Percentiles rank a stretch among this genome's conserved stretches.
These are phyloP conservation scores for Flagelloscypha sp. DNA, from an alignment of 768 basidiomycete species.

Conservation along the genomic window DNA sequence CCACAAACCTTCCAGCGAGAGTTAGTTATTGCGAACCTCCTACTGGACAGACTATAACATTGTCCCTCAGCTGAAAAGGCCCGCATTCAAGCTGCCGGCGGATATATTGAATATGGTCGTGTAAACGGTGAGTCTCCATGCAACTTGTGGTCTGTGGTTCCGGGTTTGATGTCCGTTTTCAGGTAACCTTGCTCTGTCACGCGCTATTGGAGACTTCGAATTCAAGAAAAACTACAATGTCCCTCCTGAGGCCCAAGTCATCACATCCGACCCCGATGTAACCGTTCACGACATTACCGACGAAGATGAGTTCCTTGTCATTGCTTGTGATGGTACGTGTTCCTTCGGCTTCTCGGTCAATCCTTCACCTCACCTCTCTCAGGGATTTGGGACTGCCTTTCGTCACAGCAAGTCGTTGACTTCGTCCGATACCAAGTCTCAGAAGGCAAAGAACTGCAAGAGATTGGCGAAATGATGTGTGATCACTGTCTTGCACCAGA, in stretches of 20 bases:
- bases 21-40: no score
- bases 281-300: conserved; percentile 69
- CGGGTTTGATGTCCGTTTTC: no score
- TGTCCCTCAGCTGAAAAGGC: conserved; percentile 59
- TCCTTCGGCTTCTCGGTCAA: background rate
- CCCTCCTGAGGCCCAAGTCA: conserved; percentile 83
- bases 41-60: conserved; percentile 7
- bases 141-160: no score
- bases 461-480: conserved; percentile 86
- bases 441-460: conserved; percentile 66
- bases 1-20: conserved; percentile 87
- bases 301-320: conserved; percentile 94
- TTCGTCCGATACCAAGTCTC: conserved; percentile 77
- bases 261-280: conserved; percentile 91
- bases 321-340: conserved; percentile 89
- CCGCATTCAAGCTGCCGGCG: conserved; percentile 85
- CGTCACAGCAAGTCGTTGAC: conserved; percentile 88
- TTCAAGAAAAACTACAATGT: conserved; percentile 91
- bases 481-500: conserved; percentile 92
- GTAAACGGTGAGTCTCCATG: conserved; percentile 69
- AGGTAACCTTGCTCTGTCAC: conserved; percentile 94
- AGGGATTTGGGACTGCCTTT: conserved; percentile 99
- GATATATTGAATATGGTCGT: conserved; percentile 92
- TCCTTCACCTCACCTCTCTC: conserved; percentile 8
- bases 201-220: conserved; percentile 96